phyloP scores from a whole-genome alignment of 2,329 filamentous ascomycete genomes.

The Colletotrichum falcatum region DNA sequence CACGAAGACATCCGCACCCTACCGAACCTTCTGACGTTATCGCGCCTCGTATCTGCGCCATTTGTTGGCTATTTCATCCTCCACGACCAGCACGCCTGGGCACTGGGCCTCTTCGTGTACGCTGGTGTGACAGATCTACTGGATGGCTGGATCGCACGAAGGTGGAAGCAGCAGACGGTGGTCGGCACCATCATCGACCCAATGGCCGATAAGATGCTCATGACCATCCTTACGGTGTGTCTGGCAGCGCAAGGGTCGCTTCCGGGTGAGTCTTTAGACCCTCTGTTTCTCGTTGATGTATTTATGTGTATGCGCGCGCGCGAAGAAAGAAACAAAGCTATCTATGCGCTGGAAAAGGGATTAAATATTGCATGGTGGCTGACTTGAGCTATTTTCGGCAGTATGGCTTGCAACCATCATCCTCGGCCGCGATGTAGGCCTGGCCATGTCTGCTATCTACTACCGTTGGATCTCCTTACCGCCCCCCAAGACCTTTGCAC shows the following conservation, averaged over 20 bases:
- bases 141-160: slow-evolving; percentile 92
- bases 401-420: slow-evolving; percentile 93
- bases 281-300: background rate
- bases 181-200: slow-evolving; percentile 95
- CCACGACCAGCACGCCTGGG: slow-evolving; percentile 81
- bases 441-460: slow-evolving; percentile 90
- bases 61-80: slow-evolving; percentile 90
- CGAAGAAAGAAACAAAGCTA: background rate
- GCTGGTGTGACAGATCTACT: slow-evolving; percentile 92
- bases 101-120: slow-evolving; percentile 89
- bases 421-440: slow-evolving; percentile 85
- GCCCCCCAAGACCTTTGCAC: slow-evolving; percentile 87
- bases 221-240: slow-evolving; percentile 91
- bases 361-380: background rate
- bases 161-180: slow-evolving; percentile 90
- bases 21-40: slow-evolving; percentile 93
- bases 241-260: slow-evolving; percentile 85
- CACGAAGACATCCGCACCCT: slow-evolving; percentile 97
- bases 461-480: slow-evolving; percentile 96
- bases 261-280: slow-evolving; percentile 68
- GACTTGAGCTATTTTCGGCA: slow-evolving; percentile 47
- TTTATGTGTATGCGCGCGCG: background rate
- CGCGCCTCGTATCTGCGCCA: slow-evolving; percentile 85
- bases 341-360: background rate
- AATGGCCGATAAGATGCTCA: slow-evolving; percentile 95